Conservation (phyloP, 352 stramenopile genomes). For the Thalassiosira livingstoniorum region DNA sequence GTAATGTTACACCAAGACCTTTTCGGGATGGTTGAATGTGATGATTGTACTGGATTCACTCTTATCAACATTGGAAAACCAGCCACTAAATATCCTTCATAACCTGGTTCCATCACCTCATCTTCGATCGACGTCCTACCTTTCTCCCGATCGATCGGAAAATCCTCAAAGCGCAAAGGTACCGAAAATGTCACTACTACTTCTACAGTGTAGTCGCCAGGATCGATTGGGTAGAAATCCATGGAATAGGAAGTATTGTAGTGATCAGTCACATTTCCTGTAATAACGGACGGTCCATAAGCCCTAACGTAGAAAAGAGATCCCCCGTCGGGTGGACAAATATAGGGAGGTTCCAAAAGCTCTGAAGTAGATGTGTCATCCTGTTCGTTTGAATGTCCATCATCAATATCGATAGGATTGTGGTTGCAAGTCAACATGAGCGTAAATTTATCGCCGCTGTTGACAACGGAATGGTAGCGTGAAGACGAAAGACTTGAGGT, state of each 20-base stretch:
- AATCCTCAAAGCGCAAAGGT: slow-evolving; percentile 52
- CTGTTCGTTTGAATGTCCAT: background rate
- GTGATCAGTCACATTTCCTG: slow-evolving; percentile 55
- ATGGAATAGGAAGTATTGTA: slow-evolving; percentile 57
- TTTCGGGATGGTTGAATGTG: slow-evolving; percentile 16
- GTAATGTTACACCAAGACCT: slow-evolving; percentile 38
- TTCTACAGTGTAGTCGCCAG: slow-evolving; percentile 75
- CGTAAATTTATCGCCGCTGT: slow-evolving; percentile 33
- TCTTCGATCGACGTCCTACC: background rate
- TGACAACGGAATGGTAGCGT: slow-evolving; percentile 38
- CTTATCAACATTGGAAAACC: slow-evolving; percentile 66
- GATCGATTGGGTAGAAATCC: slow-evolving; percentile 59
- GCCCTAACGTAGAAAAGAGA: slow-evolving; percentile 71
- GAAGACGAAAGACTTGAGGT: background rate
- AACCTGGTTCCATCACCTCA: slow-evolving; percentile 48
- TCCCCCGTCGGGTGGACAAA: slow-evolving; percentile 32
- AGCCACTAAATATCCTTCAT: slow-evolving; percentile 77
- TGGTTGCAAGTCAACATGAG: slow-evolving; percentile 45
- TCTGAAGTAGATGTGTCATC: background rate
- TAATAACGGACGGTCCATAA: slow-evolving; percentile 73
- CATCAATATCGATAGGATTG: slow-evolving; percentile 10
- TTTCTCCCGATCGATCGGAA: slow-evolving; percentile 52
- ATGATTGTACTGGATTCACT: slow-evolving; percentile 21
- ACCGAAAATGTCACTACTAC: slow-evolving; percentile 75
- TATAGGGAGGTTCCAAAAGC: slow-evolving; percentile 35